Conservation (phyloP, 495 filamentous ascomycete species). For the Neurospora tetrasperma region DNA sequence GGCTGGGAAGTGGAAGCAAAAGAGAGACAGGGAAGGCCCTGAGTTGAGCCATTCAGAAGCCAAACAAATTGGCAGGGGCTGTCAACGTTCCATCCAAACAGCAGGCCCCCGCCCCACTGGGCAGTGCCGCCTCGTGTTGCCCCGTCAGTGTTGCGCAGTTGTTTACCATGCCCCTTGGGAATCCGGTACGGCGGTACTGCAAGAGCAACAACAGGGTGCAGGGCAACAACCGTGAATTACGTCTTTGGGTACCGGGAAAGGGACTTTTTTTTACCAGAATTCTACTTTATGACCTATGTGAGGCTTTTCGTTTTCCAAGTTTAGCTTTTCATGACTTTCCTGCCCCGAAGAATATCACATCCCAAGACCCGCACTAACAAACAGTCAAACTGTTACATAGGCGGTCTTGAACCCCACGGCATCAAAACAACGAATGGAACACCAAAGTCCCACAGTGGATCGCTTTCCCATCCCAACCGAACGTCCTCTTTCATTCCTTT, state of each 20-base stretch:
- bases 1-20: not conserved
- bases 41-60: not conserved
- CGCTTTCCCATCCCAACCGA: not conserved
- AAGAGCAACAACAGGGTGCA: not conserved
- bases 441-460: not conserved
- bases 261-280: not conserved
- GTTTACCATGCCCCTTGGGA: not conserved
- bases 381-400: not conserved
- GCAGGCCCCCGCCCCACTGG: not conserved
- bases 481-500: not conserved
- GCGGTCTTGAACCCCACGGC: not conserved
- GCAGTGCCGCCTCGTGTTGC: not conserved
- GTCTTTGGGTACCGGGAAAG: too few species aligned
- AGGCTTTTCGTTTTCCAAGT: not conserved
- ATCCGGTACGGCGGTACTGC: not conserved
- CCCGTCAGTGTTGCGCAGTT: not conserved
- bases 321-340: not conserved
- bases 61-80: not conserved
- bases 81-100: not conserved
- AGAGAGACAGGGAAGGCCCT: not conserved
- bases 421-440: not conserved
- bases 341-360: not conserved
- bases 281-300: too few species aligned
- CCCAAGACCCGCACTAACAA: not conserved
- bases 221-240: not conserved